A percentile compares a stretch with the other conserved stretches of the same genome.
Evolutionary conservation across 805 yeast genomes (phyloP).

Genomic region (Candida manassasensis): DNA sequence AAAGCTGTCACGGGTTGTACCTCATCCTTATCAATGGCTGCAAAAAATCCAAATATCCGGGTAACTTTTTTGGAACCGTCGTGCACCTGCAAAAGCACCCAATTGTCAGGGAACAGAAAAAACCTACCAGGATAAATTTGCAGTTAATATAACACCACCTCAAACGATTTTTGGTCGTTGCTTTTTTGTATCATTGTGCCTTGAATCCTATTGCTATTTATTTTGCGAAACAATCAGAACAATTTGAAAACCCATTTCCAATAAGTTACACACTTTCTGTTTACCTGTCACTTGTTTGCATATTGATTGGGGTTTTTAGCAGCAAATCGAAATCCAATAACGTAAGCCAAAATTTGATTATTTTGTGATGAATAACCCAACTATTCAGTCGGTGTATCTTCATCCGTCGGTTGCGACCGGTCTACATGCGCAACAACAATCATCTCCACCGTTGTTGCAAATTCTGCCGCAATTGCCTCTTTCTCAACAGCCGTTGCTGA

Average conservation of each 20-base stretch:
- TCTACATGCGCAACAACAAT: slow-evolving; percentile 2
- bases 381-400: not conserved
- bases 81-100: too few relatives aligned
- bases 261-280: too few relatives aligned
- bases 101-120: too few relatives aligned
- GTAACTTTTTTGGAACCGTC: slow-evolving; percentile 1
- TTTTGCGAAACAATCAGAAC: too few relatives aligned
- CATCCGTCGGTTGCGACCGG: not conserved
- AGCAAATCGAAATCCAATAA: not conserved
- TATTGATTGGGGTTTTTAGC: slow-evolving; percentile 2
- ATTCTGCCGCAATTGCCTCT: slow-evolving; percentile 4
- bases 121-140: too few relatives aligned
- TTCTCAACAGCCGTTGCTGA: slow-evolving; percentile 1
- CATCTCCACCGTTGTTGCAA: slow-evolving; percentile 1
- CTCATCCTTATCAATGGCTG: slow-evolving; percentile 1
- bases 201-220: too few relatives aligned
- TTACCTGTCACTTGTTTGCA: too few relatives aligned
- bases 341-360: not conserved
- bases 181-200: too few relatives aligned
- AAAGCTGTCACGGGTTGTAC: too few relatives aligned
- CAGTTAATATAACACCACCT: too few relatives aligned
- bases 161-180: too few relatives aligned
- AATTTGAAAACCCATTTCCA: too few relatives aligned
- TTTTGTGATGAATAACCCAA: slow-evolving; percentile 3
- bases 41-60: slow-evolving; percentile 3